Evolutionary conservation across 495 filamentous ascomycete genomes (phyloP).

Genomic region (Aspergillus mulundensis): DNA sequence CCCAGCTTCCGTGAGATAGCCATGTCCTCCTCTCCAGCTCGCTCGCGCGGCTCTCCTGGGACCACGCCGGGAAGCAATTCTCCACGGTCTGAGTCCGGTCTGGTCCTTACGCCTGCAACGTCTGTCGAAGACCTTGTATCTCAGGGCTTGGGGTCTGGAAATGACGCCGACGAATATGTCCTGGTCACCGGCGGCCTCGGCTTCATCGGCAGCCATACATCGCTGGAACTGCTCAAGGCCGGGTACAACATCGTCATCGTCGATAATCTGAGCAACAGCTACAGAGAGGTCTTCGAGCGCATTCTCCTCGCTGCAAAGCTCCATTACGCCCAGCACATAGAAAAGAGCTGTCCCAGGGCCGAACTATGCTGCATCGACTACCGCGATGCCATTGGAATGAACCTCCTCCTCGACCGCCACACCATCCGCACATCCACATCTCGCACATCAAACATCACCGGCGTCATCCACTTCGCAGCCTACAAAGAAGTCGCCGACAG

Average conservation of each 20-base stretch:
- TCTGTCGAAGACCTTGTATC: no score
- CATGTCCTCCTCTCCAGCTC: no score
- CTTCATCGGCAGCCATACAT: conserved; percentile 61
- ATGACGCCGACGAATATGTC: conserved; percentile 30
- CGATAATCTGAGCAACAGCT: conserved; percentile 60
- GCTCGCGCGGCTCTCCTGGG: no score
- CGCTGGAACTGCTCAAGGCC: conserved; percentile 55
- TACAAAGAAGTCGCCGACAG: conserved; percentile 53
- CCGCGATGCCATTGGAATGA: conserved; percentile 40
- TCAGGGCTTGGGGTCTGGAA: no score
- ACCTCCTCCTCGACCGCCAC: conserved; percentile 30
- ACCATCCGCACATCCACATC: no score
- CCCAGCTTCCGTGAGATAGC: no score
- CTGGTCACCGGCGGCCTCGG: conserved; percentile 61
- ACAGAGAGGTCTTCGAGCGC: conserved; percentile 45
- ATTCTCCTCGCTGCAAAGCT: conserved; percentile 46
- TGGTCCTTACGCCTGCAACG: no score
- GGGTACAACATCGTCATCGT: conserved; percentile 58
- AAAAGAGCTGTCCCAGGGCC: not conserved
- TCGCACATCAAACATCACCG: conserved; percentile 44
- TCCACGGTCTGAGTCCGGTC: no score
- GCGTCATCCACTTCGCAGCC: conserved; percentile 61
- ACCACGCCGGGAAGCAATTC: no score
- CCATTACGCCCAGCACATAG: conserved; percentile 16
- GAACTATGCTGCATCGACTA: conserved; percentile 50